These are phyloP conservation scores for Falciphora oryzae DNA, from an alignment of 2,329 filamentous ascomycete species.

Conservation along the genomic window DNA sequence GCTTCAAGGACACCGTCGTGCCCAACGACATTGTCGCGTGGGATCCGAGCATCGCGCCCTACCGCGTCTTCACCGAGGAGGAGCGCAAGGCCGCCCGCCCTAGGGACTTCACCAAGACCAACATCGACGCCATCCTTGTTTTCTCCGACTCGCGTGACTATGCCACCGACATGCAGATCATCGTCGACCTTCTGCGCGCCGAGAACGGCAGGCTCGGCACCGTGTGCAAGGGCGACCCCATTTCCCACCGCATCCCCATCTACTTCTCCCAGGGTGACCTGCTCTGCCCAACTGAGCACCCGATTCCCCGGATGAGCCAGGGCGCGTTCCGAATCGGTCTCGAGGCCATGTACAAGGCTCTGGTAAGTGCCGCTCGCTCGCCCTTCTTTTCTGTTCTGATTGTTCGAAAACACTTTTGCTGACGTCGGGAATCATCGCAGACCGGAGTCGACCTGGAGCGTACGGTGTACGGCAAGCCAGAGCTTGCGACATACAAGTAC, in stretches of 20 bases:
- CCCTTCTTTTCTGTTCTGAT: background rate
- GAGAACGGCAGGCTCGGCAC: slow-evolving; percentile 63
- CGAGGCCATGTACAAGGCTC: slow-evolving; percentile 66
- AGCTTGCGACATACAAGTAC: slow-evolving; percentile 72
- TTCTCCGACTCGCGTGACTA: slow-evolving; percentile 72
- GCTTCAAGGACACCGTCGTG: slow-evolving; percentile 67
- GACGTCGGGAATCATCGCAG: background rate
- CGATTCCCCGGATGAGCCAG: slow-evolving; percentile 63
- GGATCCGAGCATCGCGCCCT: slow-evolving; percentile 63
- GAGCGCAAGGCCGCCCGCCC: slow-evolving; percentile 63
- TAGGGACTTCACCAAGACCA: slow-evolving; percentile 64
- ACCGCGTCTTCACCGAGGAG: slow-evolving; percentile 60
- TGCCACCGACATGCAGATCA: slow-evolving; percentile 70
- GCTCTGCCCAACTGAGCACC: slow-evolving; percentile 58
- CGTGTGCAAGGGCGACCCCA: slow-evolving; percentile 54
- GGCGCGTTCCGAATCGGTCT: slow-evolving; percentile 70
- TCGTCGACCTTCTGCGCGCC: slow-evolving; percentile 64
- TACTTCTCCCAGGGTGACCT: slow-evolving; percentile 50
- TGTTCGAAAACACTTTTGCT: background rate
- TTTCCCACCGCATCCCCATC: slow-evolving; percentile 63
- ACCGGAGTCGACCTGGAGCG: slow-evolving; percentile 67
- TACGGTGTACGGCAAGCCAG: slow-evolving; percentile 71
- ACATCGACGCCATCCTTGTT: slow-evolving; percentile 70
- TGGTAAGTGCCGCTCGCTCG: slow-evolving; percentile 22
- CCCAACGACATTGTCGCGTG: slow-evolving; percentile 69